These are phyloP conservation scores for Eutrema japonicum DNA, from an alignment of 345 rosid species.

Conservation along the genomic window DNA sequence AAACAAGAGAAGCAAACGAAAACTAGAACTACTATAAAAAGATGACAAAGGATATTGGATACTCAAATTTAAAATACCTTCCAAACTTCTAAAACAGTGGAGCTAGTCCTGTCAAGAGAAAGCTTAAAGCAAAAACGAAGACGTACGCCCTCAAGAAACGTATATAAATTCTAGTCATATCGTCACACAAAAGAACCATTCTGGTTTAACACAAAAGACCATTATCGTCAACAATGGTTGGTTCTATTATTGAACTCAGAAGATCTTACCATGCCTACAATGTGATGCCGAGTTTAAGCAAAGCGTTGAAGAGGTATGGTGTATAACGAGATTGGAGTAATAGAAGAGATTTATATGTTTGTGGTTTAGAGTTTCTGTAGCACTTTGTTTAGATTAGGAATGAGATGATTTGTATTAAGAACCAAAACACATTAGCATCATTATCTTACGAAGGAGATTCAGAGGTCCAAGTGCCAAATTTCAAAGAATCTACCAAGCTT, in stretches of 20 bases:
- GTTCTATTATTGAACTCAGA: conserved; percentile 92
- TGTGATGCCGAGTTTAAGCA: conserved; percentile 94
- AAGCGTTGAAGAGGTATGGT: conserved; percentile 84
- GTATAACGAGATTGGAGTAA: conserved; percentile 46
- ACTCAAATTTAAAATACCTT: too few species aligned
- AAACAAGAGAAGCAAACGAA: too few species aligned
- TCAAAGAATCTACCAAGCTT: conserved; percentile 21
- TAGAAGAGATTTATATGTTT: conserved; percentile 2
- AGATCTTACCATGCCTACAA: conserved; percentile 96
- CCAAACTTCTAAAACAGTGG: too few species aligned
- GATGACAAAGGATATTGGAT: too few species aligned
- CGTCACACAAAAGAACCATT: too few species aligned
- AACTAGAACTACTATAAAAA: too few species aligned
- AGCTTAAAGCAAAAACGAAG: too few species aligned
- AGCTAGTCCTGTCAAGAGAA: too few species aligned
- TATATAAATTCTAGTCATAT: too few species aligned
- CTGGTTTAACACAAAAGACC: too few species aligned
- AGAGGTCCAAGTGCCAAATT: neutral
- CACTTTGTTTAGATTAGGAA: conserved; percentile 29
- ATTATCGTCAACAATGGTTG: too few species aligned
- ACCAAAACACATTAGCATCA: conserved; percentile 25
- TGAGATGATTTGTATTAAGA: conserved; percentile 27
- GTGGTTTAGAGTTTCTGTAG: conserved; percentile 25
- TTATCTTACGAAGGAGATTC: conserved; percentile 2
- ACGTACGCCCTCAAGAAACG: too few species aligned